Evolutionary conservation across 1,139 yeast species (phyloP).

Genomic region (Magnusiomyces sp.): DNA sequence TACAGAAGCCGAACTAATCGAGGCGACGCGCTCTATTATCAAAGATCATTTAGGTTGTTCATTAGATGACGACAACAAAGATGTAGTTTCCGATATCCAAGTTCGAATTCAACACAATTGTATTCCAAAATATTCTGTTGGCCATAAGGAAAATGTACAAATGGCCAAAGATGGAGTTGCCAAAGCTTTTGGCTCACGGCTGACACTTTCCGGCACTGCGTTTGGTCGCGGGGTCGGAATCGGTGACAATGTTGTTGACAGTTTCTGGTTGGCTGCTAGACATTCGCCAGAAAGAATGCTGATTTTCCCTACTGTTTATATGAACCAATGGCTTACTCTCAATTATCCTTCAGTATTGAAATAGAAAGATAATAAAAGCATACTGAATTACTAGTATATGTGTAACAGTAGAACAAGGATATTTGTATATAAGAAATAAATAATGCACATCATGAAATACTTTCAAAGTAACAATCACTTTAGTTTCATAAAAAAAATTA

Average conservation of each 20-base stretch:
- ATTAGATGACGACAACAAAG: slow-evolving; percentile 43
- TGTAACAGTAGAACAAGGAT: too few species aligned
- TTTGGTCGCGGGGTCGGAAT: slow-evolving; percentile 82
- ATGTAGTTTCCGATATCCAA: slow-evolving; percentile 39
- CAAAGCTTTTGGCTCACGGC: slow-evolving; percentile 34
- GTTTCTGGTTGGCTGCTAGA: slow-evolving; percentile 48
- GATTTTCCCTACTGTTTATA: slow-evolving; percentile 26
- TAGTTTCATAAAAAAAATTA: too few species aligned
- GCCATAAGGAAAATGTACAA: slow-evolving; percentile 48
- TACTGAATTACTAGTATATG: too few species aligned
- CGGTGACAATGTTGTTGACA: slow-evolving; percentile 71
- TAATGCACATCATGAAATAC: too few species aligned
- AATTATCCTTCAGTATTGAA: slow-evolving; percentile 17
- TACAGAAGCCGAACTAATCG: slow-evolving; percentile 37
- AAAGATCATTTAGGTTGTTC: slow-evolving; percentile 44
- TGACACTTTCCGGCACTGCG: slow-evolving; percentile 73
- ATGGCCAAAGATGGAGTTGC: slow-evolving; percentile 32
- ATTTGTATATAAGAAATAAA: too few species aligned
- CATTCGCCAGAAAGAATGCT: slow-evolving; percentile 28
- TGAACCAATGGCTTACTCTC: slow-evolving; percentile 21
- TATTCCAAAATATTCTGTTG: slow-evolving; percentile 77
- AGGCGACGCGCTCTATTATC: slow-evolving; percentile 42
- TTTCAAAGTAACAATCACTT: too few species aligned
- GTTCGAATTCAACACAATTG: slow-evolving; percentile 41
- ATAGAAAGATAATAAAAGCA: too few species aligned